Conservation (phyloP, 106 monocot genomes). For the Gastrodia elata region DNA sequence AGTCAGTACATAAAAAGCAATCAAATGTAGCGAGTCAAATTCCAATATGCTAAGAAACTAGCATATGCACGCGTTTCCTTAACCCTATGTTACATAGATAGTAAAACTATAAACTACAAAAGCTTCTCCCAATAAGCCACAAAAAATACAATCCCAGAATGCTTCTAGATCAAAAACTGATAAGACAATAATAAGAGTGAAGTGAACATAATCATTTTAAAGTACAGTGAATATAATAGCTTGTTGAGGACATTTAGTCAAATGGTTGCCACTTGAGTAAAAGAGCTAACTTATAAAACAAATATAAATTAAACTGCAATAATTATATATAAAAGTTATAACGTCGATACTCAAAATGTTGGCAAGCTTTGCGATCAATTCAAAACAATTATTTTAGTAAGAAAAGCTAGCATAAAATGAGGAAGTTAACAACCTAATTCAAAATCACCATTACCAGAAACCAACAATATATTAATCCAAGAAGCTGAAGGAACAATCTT, state of each 20-base stretch:
- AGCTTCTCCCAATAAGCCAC: background rate
- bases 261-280: background rate
- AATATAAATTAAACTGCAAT: background rate
- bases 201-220: background rate
- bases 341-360: background rate
- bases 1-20: background rate
- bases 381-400: background rate
- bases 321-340: background rate
- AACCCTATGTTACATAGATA: background rate
- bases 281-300: background rate
- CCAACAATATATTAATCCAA: background rate
- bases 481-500: background rate
- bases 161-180: background rate
- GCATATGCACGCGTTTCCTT: background rate
- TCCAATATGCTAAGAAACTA: background rate
- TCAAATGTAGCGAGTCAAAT: background rate
- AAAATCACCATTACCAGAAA: background rate
- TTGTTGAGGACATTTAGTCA: background rate
- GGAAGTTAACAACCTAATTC: background rate
- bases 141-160: background rate
- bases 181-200: background rate
- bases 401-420: background rate
- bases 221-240: background rate
- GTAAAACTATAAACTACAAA: background rate
- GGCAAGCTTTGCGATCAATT: background rate